These are phyloP conservation scores for Pinguiococcus pyrenoidosus DNA, from an alignment of 108 stramenopile species.

Conservation along the genomic window DNA sequence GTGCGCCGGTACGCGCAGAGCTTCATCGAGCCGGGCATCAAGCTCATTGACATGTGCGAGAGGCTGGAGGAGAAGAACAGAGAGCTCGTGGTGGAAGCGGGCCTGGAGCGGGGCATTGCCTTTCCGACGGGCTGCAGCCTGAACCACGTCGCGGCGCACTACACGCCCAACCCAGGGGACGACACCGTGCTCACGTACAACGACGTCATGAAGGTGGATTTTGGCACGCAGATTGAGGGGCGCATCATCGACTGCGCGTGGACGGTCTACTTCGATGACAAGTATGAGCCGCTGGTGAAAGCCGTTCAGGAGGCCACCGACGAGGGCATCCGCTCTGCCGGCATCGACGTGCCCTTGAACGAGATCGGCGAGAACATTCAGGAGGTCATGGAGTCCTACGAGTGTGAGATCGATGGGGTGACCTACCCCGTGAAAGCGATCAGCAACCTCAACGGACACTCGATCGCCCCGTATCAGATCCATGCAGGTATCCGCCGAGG, in stretches of 20 bases:
- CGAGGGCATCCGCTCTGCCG: conserved; percentile 73
- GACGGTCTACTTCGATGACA: conserved; percentile 86
- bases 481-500: too few relatives aligned
- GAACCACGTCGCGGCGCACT: conserved; percentile 97
- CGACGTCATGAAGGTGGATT: conserved; percentile 95
- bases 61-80: conserved; percentile 84
- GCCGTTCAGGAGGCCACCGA: conserved; percentile 88
- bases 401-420: conserved; percentile 83
- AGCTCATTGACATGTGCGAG: conserved; percentile 85
- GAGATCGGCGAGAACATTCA: conserved; percentile 91
- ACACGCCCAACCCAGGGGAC: conserved; percentile 93
- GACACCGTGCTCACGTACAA: conserved; percentile 71
- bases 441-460: conserved; percentile 94
- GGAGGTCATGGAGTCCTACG: conserved; percentile 96
- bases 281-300: conserved; percentile 76
- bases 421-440: conserved; percentile 69
- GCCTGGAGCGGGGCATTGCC: conserved; percentile 79
- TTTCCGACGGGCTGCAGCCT: conserved; percentile 95
- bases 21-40: conserved; percentile 87
- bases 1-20: conserved; percentile 84
- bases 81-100: conserved; percentile 55
- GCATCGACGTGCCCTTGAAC: conserved; percentile 88
- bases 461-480: conserved; percentile 88
- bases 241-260: conserved; percentile 97
- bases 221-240: conserved; percentile 96